Conservation (phyloP, 2,329 filamentous ascomycete genomes). For the Fusarium palustre region DNA sequence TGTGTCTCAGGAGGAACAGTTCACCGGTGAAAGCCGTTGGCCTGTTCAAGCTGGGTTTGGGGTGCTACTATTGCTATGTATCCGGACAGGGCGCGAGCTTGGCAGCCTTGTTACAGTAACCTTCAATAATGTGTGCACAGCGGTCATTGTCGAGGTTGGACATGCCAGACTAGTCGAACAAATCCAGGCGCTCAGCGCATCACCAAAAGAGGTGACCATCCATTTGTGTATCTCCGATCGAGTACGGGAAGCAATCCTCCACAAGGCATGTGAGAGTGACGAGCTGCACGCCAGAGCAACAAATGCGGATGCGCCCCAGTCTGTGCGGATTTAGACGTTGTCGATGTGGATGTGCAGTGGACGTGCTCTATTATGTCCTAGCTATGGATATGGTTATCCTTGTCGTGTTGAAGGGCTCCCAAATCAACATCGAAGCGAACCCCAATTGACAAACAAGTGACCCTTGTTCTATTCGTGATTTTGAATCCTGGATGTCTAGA, state of each 20-base stretch:
- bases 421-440: constrained; percentile 28
- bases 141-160: constrained; percentile 21
- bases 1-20: constrained; percentile 46
- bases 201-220: constrained; percentile 14
- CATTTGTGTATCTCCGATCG: constrained; percentile 32
- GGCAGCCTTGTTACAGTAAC: constrained; percentile 34
- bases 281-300: constrained; percentile 32
- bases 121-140: constrained; percentile 28
- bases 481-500: constrained; percentile 23
- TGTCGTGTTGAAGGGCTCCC: constrained; percentile 25
- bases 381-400: constrained; percentile 24
- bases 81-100: constrained; percentile 32
- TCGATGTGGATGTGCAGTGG: constrained; percentile 28
- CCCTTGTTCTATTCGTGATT: constrained; percentile 24
- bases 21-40: constrained; percentile 42
- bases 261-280: constrained; percentile 41
- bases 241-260: constrained; percentile 14
- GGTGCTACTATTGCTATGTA: constrained; percentile 24
- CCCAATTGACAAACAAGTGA: constrained; percentile 28
- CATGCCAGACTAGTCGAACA: not conserved
- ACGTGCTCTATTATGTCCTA: constrained; percentile 29
- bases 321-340: constrained; percentile 37
- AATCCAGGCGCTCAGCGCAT: not conserved
- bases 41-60: constrained; percentile 30
- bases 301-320: constrained; percentile 19